Evolutionary conservation across 2,329 filamentous ascomycete genomes (phyloP), one percentile per base, ranked within the genome.

Genomic region (Venturiaceae sp.): DNA sequence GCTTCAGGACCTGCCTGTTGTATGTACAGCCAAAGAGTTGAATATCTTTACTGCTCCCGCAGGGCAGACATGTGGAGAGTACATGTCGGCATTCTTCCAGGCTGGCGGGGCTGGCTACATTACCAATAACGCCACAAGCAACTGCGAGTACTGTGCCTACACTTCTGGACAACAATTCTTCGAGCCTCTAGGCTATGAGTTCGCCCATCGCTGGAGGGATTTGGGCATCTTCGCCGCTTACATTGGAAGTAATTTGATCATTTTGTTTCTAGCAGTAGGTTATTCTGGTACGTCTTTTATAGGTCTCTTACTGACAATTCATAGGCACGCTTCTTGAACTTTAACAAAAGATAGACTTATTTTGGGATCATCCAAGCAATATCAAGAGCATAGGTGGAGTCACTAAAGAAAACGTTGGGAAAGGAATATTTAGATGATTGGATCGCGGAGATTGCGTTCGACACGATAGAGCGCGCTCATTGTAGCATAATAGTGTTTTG

Each of bases 71-170:
- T 95, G 90, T 67, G 87, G 86, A 36, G 79, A 84, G 21, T 95
- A 95, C 74, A 90, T 92, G 85, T 63, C 72, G 44, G 65, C 77
- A 1, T 95, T 89, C 74, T 91, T 94, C 67, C 74, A 75, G 3
- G 66, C 66, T 3, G 85, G 87, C n/a, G 87, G 85, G 0, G 68
- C 81, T 0, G 90, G 90, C 0, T 95, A 95, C 64, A 69, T 95
- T 2, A 77, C 82, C 37, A 76, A 84, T 65, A 86, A 87, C 63
- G 75, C 77, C 1, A 88, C 87, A 0, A 80, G 74, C 52, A 73
- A 77, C 23, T 95, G 91, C 74, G 76, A 86, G 66, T 95, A 95
- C 74, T 96, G 91, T 67, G 88, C 90, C 0, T 95, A 84, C 74
- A 84, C 81, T 62, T 75, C 88, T 13, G 91, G 90, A 32, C 87